Percentiles rank a stretch among this genome's conserved stretches.
Evolutionary conservation across 176 grass and related monocot species (phyloP).

Genomic region (Oropetium thomaeum): DNA sequence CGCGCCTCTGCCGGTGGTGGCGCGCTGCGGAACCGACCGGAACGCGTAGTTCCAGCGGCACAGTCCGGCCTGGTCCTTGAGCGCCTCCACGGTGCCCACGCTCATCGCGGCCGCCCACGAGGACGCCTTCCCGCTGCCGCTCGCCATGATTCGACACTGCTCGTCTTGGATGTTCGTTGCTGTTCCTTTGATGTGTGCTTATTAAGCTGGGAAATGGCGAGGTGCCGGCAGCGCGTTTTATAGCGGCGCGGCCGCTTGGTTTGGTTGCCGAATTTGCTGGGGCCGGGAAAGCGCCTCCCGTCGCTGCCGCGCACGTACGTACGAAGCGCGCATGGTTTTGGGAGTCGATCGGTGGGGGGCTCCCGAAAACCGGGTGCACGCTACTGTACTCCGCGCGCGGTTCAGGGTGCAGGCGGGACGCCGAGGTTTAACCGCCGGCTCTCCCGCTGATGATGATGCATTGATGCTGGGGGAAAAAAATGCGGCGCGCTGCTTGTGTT

Average conservation of each 20-base stretch:
- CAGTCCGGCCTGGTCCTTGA: conserved; percentile 57
- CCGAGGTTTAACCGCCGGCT: neutral
- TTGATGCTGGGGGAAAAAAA: neutral
- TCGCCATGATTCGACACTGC: neutral
- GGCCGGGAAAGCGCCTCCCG: neutral
- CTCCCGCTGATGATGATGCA: too few relatives aligned
- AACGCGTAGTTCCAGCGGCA: conserved; percentile 60
- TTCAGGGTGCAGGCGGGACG: neutral
- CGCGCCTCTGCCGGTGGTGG: neutral
- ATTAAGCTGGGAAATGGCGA: too few relatives aligned
- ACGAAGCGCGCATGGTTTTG: conserved; percentile 31
- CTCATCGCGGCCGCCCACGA: conserved; percentile 46
- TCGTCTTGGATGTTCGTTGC: neutral
- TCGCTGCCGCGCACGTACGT: conserved; percentile 4
- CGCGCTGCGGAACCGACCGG: conserved; percentile 28
- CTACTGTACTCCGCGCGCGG: neutral
- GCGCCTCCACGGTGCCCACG: conserved; percentile 36
- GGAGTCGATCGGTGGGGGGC: conserved; percentile 23
- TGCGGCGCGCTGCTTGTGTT: conserved; percentile 8
- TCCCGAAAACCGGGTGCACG: conserved; percentile 41
- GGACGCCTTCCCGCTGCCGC: conserved; percentile 8
- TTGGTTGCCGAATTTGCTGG: neutral
- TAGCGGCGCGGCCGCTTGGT: neutral
- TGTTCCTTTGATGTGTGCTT: neutral
- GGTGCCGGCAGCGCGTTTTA: neutral